Evolutionary conservation across 2,329 filamentous ascomycete genomes (phyloP).

Genomic region (Paraconiothyrium sp.): DNA sequence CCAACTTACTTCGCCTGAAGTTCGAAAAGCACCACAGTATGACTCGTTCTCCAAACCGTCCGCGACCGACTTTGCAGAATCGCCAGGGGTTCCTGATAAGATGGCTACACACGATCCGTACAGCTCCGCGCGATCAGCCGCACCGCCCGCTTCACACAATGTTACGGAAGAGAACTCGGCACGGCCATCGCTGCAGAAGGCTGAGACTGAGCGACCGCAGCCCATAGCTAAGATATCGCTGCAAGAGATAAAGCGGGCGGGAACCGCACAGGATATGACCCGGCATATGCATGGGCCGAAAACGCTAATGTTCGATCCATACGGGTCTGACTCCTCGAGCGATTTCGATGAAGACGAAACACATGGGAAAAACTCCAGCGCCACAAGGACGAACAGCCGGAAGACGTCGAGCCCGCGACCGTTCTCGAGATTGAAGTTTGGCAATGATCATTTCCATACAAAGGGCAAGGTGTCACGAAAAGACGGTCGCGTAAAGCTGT

Average conservation of each 20-base stretch:
- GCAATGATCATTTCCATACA: slow-evolving; percentile 71
- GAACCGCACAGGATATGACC: slow-evolving; percentile 22
- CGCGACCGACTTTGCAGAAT: slow-evolving; percentile 18
- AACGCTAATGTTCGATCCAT: slow-evolving; percentile 45
- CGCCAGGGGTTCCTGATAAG: slow-evolving; percentile 6
- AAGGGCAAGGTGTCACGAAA: slow-evolving; percentile 71
- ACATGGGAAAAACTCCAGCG: neutral
- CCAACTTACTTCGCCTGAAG: slow-evolving; percentile 33
- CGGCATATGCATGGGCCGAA: slow-evolving; percentile 28
- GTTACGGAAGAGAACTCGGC: slow-evolving; percentile 8
- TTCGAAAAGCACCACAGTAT: slow-evolving; percentile 16
- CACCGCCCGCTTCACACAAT: neutral
- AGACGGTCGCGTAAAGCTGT: slow-evolving; percentile 77
- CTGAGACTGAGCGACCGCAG: slow-evolving; percentile 43
- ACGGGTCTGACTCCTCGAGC: slow-evolving; percentile 36
- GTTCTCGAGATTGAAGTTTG: slow-evolving; percentile 67
- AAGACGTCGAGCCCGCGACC: slow-evolving; percentile 26
- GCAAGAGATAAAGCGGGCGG: slow-evolving; percentile 30
- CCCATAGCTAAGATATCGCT: slow-evolving; percentile 33
- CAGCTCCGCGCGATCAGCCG: neutral
- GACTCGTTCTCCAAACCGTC: slow-evolving; percentile 18
- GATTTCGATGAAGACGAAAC: slow-evolving; percentile 38
- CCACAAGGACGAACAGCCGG: slow-evolving; percentile 14
- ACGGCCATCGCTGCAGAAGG: slow-evolving; percentile 38
- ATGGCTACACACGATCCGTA: neutral